Evolutionary conservation across 345 rosid species (phyloP), one percentile per base, ranked within the genome.

Genomic region (Acer saccharum): DNA sequence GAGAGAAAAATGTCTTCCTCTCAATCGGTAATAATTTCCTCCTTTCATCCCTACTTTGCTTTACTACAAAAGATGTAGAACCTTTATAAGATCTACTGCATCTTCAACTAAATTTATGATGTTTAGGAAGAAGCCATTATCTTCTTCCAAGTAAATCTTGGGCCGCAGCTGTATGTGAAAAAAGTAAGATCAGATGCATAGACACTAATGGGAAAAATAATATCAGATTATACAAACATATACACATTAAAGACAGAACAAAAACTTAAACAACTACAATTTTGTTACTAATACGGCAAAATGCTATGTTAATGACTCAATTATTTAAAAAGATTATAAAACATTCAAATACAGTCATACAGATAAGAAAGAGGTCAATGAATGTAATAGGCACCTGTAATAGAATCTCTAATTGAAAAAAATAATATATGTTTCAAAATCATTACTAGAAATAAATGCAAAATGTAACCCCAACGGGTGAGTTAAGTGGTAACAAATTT

Each of bases 31-130:
- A 4, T 29, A 65, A 65, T 65, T 64, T 75, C 88, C 83, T 16
- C 83, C 88, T 82, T 90, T 90, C 93, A 87, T 88, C 74, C 68
- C 81, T 61, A 54, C 65, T 64, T 71, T 39, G 35, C 16, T 32
- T 46, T 46, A 76, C 67, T 69, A 55, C 71, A 80, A 43, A 23
- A 72, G 10, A 60, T 21, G 62, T 50, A 69, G 57, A 73, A 39
- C 68, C 58, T 43, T 23, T 16, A 23, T 21, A 54, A 25, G 43
- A 46, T 39, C 67, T 16, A 43, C 58, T 20, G 48, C 72, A 18
- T 57, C 57, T n/a, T 54, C 54, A 76, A 58, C 57, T 21, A 43
- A 43, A 7, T 43, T 43, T 46, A 46, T 12, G 23, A 25, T 71
- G 18, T 55, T 14, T 63, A 32, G 48, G 29, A 55, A 14, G 57